These are phyloP conservation scores for Mycena crocata DNA, from an alignment of 768 basidiomycete genomes.

Conservation along the genomic window DNA sequence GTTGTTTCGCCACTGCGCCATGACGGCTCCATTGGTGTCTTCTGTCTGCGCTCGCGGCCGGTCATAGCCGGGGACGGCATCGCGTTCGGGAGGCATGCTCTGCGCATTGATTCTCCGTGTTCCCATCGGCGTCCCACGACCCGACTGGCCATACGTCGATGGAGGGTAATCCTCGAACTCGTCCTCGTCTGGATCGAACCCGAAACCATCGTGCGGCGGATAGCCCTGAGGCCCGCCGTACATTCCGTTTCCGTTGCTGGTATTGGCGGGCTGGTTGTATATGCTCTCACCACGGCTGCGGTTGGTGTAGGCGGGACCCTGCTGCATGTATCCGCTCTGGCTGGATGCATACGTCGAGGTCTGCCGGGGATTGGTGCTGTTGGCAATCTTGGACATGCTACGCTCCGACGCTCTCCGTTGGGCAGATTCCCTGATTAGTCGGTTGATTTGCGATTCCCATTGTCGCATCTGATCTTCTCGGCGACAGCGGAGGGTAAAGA, in stretches of 20 bases:
- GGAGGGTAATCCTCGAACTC: constrained; percentile 83
- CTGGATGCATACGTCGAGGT: constrained; percentile 38
- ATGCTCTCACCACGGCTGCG: constrained; percentile 51
- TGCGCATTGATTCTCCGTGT: constrained; percentile 68
- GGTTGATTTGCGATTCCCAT: constrained; percentile 92
- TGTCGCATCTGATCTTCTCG: constrained; percentile 92
- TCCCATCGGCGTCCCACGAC: constrained; percentile 80
- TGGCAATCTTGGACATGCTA: constrained; percentile 64
- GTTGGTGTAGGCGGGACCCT: constrained; percentile 37
- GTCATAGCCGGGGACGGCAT: constrained; percentile 58
- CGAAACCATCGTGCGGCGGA: constrained; percentile 76
- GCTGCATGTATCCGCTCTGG: constrained; percentile 45
- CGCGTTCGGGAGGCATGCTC: constrained; percentile 69
- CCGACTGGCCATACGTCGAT: constrained; percentile 47
- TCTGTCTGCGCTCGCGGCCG: constrained; percentile 78
- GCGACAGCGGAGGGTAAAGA: constrained; percentile 93
- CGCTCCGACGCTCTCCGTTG: constrained; percentile 77
- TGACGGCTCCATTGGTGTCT: constrained; percentile 69
- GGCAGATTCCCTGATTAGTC: constrained; percentile 84
- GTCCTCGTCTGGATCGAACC: constrained; percentile 76
- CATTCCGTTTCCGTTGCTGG: constrained; percentile 36
- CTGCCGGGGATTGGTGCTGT: constrained; percentile 60
- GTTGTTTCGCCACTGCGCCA: constrained; percentile 72
- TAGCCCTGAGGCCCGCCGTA: constrained; percentile 66
- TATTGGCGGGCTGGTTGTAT: constrained; percentile 50